Evolutionary conservation across 2,329 filamentous ascomycete genomes (phyloP).

Genomic region (Plenodomus lindquistii): DNA sequence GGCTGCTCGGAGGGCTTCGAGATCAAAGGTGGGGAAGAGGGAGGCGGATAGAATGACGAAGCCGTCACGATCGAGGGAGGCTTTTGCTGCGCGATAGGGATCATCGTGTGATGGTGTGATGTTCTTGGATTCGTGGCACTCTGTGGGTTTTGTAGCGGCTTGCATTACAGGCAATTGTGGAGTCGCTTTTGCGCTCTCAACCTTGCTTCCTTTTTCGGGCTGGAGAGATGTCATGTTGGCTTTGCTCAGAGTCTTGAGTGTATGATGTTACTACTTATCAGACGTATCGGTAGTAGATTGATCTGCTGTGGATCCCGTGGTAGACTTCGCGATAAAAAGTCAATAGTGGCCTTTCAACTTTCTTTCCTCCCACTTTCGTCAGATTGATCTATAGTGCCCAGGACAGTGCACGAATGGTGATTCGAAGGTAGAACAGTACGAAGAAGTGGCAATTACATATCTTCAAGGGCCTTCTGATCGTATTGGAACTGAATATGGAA

Average conservation of each 20-base stretch:
- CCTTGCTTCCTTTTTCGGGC: constrained; percentile 15
- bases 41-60: constrained; percentile 74
- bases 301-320: constrained; percentile 3
- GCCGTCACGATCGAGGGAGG: constrained; percentile 69
- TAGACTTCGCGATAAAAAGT: constrained; percentile 13
- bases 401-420: too few species aligned
- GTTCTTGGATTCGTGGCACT: background rate
- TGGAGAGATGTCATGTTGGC: constrained; percentile 1
- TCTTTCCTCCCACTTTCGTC: constrained; percentile 13
- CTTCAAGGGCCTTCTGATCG: background rate
- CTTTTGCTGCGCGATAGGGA: constrained; percentile 45
- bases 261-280: background rate
- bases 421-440: too few species aligned
- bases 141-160: background rate
- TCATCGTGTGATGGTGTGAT: constrained; percentile 14
- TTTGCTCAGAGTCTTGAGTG: background rate
- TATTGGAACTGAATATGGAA: background rate
- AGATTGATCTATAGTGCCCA: constrained; percentile 6
- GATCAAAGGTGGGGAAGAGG: constrained; percentile 54
- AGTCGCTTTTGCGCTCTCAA: constrained; percentile 12
- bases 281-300: background rate
- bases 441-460: background rate
- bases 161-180: constrained; percentile 8
- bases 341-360: constrained; percentile 12
- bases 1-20: constrained; percentile 64